Evolutionary conservation across 2,329 filamentous ascomycete species (phyloP).

Genomic region (Apiospora rasikravindrae): DNA sequence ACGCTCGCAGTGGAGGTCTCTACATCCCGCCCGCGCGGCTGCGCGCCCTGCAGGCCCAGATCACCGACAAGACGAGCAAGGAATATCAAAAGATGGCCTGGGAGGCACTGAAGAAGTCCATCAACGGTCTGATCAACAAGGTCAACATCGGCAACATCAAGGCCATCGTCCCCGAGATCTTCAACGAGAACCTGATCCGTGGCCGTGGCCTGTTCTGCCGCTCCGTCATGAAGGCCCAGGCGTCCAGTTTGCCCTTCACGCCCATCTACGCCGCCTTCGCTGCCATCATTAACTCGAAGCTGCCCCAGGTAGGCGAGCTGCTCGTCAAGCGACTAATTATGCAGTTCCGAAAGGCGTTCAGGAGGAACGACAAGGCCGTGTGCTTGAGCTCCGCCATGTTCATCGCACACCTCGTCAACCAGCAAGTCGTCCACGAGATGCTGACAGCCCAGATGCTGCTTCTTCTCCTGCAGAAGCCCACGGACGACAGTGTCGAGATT

Average conservation of each 20-base stretch:
- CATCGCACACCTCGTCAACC: slow-evolving; percentile 92
- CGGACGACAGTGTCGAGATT: slow-evolving; percentile 97
- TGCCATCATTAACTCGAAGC: slow-evolving; percentile 95
- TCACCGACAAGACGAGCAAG: slow-evolving; percentile 94
- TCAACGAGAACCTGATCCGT: slow-evolving; percentile 90
- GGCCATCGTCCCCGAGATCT: slow-evolving; percentile 93
- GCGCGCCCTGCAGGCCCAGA: slow-evolving; percentile 91
- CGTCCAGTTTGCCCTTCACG: slow-evolving; percentile 92
- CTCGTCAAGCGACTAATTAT: slow-evolving; percentile 84
- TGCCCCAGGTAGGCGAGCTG: slow-evolving; percentile 92
- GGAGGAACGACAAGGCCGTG: slow-evolving; percentile 95
- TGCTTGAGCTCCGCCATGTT: slow-evolving; percentile 93
- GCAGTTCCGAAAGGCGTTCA: slow-evolving; percentile 95
- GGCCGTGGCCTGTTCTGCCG: slow-evolving; percentile 92
- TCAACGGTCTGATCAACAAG: slow-evolving; percentile 99
- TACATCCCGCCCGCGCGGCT: slow-evolving; percentile 94
- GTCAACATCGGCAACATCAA: slow-evolving; percentile 99
- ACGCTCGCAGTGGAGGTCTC: slow-evolving; percentile 91
- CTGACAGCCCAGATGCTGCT: slow-evolving; percentile 90
- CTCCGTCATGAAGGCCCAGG: slow-evolving; percentile 98
- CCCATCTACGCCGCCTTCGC: slow-evolving; percentile 96
- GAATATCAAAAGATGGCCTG: slow-evolving; percentile 99
- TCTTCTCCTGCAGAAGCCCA: slow-evolving; percentile 91
- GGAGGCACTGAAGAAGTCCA: slow-evolving; percentile 98
- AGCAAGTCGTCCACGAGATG: slow-evolving; percentile 94